phyloP scores from a whole-genome alignment of 2,329 filamentous ascomycete species.

The Alternaria solani region DNA sequence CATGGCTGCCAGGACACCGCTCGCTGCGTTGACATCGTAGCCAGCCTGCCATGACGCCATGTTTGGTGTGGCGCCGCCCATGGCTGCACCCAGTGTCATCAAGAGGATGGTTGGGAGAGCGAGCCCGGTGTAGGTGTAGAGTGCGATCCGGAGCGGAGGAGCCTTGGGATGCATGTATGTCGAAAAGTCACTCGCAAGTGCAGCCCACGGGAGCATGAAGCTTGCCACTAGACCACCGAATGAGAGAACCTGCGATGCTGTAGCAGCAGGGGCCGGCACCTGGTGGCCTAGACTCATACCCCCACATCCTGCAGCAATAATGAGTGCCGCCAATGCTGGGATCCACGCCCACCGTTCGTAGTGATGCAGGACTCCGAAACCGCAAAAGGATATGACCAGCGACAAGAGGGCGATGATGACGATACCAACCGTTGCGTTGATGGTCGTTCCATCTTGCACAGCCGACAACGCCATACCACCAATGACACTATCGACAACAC shows the following conservation, averaged over 20 bases:
- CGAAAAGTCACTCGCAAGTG: slow-evolving; percentile 66
- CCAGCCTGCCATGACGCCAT: slow-evolving; percentile 63
- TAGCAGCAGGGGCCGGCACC: slow-evolving; percentile 52
- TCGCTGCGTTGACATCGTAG: slow-evolving; percentile 63
- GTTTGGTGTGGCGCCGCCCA: slow-evolving; percentile 66
- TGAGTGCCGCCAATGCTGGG: slow-evolving; percentile 62
- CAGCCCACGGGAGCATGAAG: slow-evolving; percentile 70
- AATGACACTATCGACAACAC: slow-evolving; percentile 67
- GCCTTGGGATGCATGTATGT: slow-evolving; percentile 68
- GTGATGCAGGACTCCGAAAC: slow-evolving; percentile 63
- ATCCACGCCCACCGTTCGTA: slow-evolving; percentile 68
- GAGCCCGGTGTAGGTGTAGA: slow-evolving; percentile 66
- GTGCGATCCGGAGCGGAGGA: slow-evolving; percentile 60
- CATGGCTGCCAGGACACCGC: slow-evolving; percentile 68
- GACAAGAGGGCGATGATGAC: slow-evolving; percentile 66
- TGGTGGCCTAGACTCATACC: slow-evolving; percentile 61
- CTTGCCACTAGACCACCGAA: slow-evolving; percentile 70
- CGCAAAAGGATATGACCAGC: slow-evolving; percentile 69
- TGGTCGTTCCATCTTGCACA: slow-evolving; percentile 43
- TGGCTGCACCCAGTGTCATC: slow-evolving; percentile 71
- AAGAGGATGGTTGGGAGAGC: slow-evolving; percentile 64
- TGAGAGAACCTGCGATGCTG: slow-evolving; percentile 59
- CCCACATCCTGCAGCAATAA: slow-evolving; percentile 64
- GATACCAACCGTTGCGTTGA: slow-evolving; percentile 66
- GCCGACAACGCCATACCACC: slow-evolving; percentile 61